Evolutionary conservation across 257 asterid species (phyloP).

Genomic region (Leptodermis oblonga): DNA sequence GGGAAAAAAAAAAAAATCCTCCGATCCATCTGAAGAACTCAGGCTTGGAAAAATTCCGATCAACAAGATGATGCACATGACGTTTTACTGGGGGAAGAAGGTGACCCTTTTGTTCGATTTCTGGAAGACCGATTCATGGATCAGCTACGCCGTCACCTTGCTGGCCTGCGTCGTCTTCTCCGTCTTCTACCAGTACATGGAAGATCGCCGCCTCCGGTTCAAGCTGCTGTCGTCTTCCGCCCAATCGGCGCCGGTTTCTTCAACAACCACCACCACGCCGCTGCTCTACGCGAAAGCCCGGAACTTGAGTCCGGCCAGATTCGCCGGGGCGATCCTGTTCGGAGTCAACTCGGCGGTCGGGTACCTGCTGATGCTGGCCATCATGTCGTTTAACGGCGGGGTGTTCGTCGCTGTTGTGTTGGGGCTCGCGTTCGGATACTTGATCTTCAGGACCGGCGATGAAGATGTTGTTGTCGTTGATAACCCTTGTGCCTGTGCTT

Average conservation of each 20-base stretch:
- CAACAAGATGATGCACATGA: constrained; percentile 92
- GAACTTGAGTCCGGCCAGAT: constrained; percentile 25
- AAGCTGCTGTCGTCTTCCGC: constrained; percentile 28
- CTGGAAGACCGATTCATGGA: constrained; percentile 82
- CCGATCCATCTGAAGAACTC: background rate
- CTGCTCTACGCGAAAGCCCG: constrained; percentile 33
- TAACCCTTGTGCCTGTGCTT: constrained; percentile 82
- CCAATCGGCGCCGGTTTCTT: background rate
- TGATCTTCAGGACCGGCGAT: constrained; percentile 58
- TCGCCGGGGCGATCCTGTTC: constrained; percentile 51
- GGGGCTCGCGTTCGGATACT: constrained; percentile 64
- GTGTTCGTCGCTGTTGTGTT: constrained; percentile 63
- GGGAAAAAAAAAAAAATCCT: background rate
- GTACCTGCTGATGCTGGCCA: constrained; percentile 72
- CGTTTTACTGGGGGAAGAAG: constrained; percentile 81
- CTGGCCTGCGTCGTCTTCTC: constrained; percentile 54
- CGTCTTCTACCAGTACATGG: constrained; percentile 77
- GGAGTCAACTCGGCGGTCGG: constrained; percentile 80
- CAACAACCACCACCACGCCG: constrained; percentile 4
- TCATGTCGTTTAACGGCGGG: constrained; percentile 89
- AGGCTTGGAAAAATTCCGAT: background rate
- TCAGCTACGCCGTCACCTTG: constrained; percentile 57
- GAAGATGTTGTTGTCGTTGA: constrained; percentile 45
- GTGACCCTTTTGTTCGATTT: constrained; percentile 85
- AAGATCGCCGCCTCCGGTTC: constrained; percentile 67